These are phyloP conservation scores for Tulasnella sp. DNA, from an alignment of 768 basidiomycete species.

Conservation along the genomic window DNA sequence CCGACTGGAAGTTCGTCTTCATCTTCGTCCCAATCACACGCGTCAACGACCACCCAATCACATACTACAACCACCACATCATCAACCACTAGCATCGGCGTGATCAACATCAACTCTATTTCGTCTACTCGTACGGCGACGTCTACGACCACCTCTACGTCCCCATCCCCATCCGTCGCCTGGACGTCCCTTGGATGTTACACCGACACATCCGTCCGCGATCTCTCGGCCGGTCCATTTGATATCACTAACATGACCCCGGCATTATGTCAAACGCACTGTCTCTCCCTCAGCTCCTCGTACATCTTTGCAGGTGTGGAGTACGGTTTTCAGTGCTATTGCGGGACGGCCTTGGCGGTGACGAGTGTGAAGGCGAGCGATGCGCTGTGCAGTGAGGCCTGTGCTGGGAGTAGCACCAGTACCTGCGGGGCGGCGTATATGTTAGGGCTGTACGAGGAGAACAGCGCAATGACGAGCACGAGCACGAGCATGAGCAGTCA, in stretches of 20 bases:
- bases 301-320: conserved; percentile 14
- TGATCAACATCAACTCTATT: too few species aligned
- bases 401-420: background rate
- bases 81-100: too few species aligned
- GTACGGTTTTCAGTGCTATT: conserved; percentile 14
- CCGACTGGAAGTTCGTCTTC: too few species aligned
- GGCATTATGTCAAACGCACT: conserved; percentile 4
- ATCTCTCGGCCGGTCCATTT: background rate
- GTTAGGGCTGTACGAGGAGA: background rate
- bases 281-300: background rate
- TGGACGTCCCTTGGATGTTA: conserved; percentile 4
- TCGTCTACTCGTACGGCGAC: too few species aligned
- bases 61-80: too few species aligned
- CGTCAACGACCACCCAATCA: background rate
- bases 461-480: background rate
- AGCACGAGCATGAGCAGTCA: background rate
- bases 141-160: background rate
- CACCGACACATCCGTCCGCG: background rate
- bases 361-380: background rate
- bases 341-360: conserved; percentile 6
- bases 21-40: too few species aligned
- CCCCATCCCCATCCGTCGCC: background rate
- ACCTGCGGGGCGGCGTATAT: background rate
- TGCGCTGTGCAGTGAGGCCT: background rate
- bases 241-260: conserved; percentile 3